Percentiles rank a stretch among this genome's conserved stretches.
Evolutionary conservation across 164 flowering plant species (phyloP).

Genomic region (Vitis riparia): DNA sequence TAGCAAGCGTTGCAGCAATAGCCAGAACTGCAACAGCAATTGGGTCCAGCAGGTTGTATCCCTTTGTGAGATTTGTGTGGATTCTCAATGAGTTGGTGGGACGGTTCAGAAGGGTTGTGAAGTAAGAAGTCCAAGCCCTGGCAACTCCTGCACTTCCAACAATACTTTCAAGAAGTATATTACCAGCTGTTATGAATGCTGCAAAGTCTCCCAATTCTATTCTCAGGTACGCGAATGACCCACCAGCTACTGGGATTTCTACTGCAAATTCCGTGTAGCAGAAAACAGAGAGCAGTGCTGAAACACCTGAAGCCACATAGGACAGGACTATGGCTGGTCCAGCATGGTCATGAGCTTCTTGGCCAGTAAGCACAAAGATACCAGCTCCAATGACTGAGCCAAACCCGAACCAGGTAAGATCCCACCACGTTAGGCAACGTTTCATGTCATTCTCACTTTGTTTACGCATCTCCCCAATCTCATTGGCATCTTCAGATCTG

Average conservation of each 20-base stretch:
- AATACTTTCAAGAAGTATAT: slow-evolving; percentile 58
- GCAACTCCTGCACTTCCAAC: slow-evolving; percentile 70
- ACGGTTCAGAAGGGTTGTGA: slow-evolving; percentile 47
- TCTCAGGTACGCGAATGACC: slow-evolving; percentile 69
- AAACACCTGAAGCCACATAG: slow-evolving; percentile 59
- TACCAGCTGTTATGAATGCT: slow-evolving; percentile 36
- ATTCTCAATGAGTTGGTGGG: slow-evolving; percentile 41
- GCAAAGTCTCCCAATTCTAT: slow-evolving; percentile 71
- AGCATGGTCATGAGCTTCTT: slow-evolving; percentile 53
- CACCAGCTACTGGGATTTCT: slow-evolving; percentile 70
- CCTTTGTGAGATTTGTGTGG: slow-evolving; percentile 35
- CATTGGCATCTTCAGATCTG: slow-evolving; percentile 51
- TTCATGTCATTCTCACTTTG: slow-evolving; percentile 65
- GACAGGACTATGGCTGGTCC: slow-evolving; percentile 73
- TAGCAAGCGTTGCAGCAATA: slow-evolving; percentile 39
- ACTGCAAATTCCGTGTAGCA: slow-evolving; percentile 75
- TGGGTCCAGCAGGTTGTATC: slow-evolving; percentile 56
- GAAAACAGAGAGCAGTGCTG: slow-evolving; percentile 77
- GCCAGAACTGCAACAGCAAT: slow-evolving; percentile 49
- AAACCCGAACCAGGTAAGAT: slow-evolving; percentile 64
- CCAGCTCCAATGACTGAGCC: slow-evolving; percentile 68
- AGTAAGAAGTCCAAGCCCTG: slow-evolving; percentile 75
- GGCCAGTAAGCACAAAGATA: slow-evolving; percentile 69
- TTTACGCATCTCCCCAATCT: slow-evolving; percentile 33
- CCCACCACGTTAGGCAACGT: slow-evolving; percentile 65